phyloP scores from a whole-genome alignment of 2,329 filamentous ascomycete genomes.

The Trichoderma sp. region DNA sequence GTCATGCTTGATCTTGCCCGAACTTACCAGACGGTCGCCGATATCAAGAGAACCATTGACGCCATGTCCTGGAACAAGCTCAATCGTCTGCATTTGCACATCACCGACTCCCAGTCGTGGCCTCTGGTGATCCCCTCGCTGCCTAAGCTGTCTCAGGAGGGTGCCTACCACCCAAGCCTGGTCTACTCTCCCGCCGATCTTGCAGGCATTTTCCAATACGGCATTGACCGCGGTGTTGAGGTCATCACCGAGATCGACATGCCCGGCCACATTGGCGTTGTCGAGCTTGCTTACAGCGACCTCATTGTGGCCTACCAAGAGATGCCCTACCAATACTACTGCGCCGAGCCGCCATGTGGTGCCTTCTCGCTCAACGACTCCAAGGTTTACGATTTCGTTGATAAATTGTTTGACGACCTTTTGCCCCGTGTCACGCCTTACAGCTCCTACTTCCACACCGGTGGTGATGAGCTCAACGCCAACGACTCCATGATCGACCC shows the following conservation, averaged over 20 bases:
- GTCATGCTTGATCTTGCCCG: slow-evolving; percentile 77
- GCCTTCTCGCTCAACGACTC: slow-evolving; percentile 76
- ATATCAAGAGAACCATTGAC: slow-evolving; percentile 76
- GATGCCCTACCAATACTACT: slow-evolving; percentile 60
- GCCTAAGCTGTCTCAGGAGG: slow-evolving; percentile 68
- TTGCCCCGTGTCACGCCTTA: slow-evolving; percentile 72
- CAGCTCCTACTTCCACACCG: slow-evolving; percentile 78
- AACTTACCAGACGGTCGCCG: slow-evolving; percentile 66
- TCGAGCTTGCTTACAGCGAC: slow-evolving; percentile 54
- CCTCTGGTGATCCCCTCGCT: slow-evolving; percentile 77
- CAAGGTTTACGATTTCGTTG: slow-evolving; percentile 69
- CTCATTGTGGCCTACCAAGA: slow-evolving; percentile 57
- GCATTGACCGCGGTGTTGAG: slow-evolving; percentile 60
- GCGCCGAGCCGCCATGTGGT: slow-evolving; percentile 64
- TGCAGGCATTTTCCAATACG: slow-evolving; percentile 68
- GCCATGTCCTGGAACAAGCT: slow-evolving; percentile 77
- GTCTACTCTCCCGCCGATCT: slow-evolving; percentile 70
- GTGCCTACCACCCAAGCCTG: slow-evolving; percentile 69
- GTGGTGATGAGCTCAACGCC: slow-evolving; percentile 82
- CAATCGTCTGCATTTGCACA: slow-evolving; percentile 79
- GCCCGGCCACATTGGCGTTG: slow-evolving; percentile 60
- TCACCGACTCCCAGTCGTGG: slow-evolving; percentile 84
- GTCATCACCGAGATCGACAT: slow-evolving; percentile 64
- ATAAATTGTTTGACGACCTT: slow-evolving; percentile 71
- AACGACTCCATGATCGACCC: slow-evolving; percentile 68